Evolutionary conservation across 176 grass and related monocot genomes (phyloP).

Genomic region (Raddia distichophylla): DNA sequence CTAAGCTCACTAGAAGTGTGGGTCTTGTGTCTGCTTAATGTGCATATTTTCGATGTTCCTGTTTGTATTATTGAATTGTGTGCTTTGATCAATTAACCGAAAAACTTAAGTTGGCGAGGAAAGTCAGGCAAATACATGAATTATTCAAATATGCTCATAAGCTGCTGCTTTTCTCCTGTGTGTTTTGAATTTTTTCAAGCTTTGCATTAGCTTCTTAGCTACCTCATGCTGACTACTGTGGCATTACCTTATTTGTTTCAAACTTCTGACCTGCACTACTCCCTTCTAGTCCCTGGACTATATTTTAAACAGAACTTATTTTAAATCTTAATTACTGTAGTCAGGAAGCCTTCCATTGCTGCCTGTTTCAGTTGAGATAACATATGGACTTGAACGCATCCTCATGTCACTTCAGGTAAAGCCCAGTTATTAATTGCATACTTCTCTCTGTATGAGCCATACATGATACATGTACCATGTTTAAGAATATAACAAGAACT

Average conservation of each 20-base stretch:
- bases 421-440: slow-evolving; percentile 23
- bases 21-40: neutral
- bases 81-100: too few relatives aligned
- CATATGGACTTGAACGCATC: slow-evolving; percentile 98
- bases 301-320: neutral
- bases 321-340: slow-evolving; percentile 48
- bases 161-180: neutral
- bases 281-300: neutral
- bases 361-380: slow-evolving; percentile 96
- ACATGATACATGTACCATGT: neutral
- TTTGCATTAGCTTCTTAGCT: neutral
- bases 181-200: neutral
- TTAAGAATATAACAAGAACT: neutral
- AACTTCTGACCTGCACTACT: slow-evolving; percentile 13
- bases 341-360: slow-evolving; percentile 87
- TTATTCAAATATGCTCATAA: neutral
- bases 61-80: neutral
- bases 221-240: slow-evolving; percentile 3
- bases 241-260: slow-evolving; percentile 2
- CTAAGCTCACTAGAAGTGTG: slow-evolving; percentile 17
- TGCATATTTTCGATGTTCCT: neutral
- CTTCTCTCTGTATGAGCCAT: neutral
- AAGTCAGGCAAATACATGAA: too few relatives aligned
- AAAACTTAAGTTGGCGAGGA: too few relatives aligned
- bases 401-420: slow-evolving; percentile 97